These are phyloP conservation scores for Rhodotorula sp. DNA, from an alignment of 1,284 basidiomycete species.

Conservation along the genomic window DNA sequence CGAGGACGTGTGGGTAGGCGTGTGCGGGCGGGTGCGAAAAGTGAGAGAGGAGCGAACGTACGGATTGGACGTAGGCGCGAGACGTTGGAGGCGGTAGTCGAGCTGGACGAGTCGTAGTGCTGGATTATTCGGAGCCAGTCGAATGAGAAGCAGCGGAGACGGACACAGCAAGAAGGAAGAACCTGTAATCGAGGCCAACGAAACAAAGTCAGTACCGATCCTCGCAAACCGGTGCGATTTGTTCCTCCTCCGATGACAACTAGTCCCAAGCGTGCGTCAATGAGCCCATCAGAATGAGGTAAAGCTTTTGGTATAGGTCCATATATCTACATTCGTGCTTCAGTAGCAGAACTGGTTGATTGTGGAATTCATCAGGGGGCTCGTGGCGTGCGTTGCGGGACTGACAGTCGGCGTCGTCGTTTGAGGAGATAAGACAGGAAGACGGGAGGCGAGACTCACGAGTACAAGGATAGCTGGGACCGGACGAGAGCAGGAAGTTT, in stretches of 20 bases:
- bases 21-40: not conserved
- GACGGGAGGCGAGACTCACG: not conserved
- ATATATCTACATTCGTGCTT: conserved; percentile 11
- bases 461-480: not conserved
- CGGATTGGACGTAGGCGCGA: not conserved
- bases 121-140: too few relatives aligned
- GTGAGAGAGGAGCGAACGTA: not conserved
- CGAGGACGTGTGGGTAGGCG: not conserved
- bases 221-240: not conserved
- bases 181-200: not conserved
- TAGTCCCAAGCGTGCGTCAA: too few relatives aligned
- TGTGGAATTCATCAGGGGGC: conserved; percentile 26
- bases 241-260: not conserved
- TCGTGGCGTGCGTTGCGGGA: not conserved
- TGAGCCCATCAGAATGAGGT: conserved; percentile 25
- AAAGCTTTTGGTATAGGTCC: conserved; percentile 30
- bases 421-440: not conserved
- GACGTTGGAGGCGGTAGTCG: too few relatives aligned
- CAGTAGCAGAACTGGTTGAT: conserved; percentile 26
- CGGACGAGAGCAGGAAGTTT: not conserved
- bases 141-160: not conserved
- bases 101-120: too few relatives aligned
- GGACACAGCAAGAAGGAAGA: not conserved
- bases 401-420: not conserved
- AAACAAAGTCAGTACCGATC: not conserved